Percentiles rank a stretch among this genome's conserved stretches.
phyloP scores from a whole-genome alignment of 2,329 filamentous ascomycete species.

The Decorospora gaudefroyi region DNA sequence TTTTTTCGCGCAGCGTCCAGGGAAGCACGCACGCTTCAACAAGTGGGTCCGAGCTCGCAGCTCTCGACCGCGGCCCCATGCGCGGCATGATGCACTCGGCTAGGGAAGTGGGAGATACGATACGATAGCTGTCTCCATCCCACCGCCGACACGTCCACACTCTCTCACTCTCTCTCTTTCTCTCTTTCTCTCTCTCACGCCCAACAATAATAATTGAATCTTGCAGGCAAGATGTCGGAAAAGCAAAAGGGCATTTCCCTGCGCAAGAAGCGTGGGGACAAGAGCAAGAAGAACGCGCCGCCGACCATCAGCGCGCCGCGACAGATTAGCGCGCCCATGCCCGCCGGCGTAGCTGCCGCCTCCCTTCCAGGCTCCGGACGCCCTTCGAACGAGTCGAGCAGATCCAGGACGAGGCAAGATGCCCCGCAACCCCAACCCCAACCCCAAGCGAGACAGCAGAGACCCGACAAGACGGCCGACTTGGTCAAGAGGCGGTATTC shows the following conservation, averaged over 20 bases:
- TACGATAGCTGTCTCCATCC: constrained; percentile 14
- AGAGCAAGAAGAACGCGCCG: constrained; percentile 58
- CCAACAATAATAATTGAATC: neutral
- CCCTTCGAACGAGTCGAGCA: constrained; percentile 45
- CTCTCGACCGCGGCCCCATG: constrained; percentile 17
- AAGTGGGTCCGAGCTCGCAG: constrained; percentile 32
- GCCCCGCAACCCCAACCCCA: constrained; percentile 35
- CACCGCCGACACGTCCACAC: neutral
- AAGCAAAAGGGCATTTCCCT: constrained; percentile 62
- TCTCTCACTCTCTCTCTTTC: neutral
- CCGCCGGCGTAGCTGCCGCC: constrained; percentile 33
- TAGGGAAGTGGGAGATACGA: no score
- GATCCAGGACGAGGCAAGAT: constrained; percentile 40
- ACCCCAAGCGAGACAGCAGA: constrained; percentile 47
- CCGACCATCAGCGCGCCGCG: constrained; percentile 58
- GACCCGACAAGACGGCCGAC: constrained; percentile 66
- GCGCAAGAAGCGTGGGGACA: constrained; percentile 63
- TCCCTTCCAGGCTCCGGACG: constrained; percentile 44
- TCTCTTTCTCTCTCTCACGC: constrained; percentile 1
- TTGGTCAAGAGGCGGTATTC: constrained; percentile 95
- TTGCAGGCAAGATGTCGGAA: constrained; percentile 52
- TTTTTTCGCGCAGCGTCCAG: constrained; percentile 17
- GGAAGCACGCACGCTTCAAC: constrained; percentile 30
- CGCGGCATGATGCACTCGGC: constrained; percentile 7
- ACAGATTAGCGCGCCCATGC: constrained; percentile 56